Evolutionary conservation across 2,329 filamentous ascomycete species (phyloP), one percentile per base, ranked within the genome.

Genomic region (Massarina eburnea): DNA sequence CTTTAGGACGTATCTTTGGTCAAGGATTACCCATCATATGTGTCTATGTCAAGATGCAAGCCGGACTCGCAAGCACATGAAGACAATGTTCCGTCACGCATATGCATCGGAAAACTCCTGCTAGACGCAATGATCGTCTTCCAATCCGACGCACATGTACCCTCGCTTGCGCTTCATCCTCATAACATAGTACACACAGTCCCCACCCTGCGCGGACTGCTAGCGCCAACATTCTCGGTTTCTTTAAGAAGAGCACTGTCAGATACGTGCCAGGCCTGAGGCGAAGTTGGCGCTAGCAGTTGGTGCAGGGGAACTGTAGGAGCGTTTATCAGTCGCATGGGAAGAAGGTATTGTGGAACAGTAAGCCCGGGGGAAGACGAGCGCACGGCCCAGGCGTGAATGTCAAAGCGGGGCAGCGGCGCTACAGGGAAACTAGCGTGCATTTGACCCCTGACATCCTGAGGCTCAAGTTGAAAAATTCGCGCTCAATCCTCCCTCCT

Each of bases 141-240:
- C 18, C 35, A n/a, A 17, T 22, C 24, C 26, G 24, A 14, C 12
- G 38, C 24, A n/a, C 17, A 21, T 12, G 20, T 8, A n/a, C 8
- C 12, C 17, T 40, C 38, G 38, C 39, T 34, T 41, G 39, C 39
- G 29, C 27, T 33, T 41, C 39, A 4, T 29, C 38, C 38, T 40
- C 17, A 32, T 8, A 39, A n/a, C n/a, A n/a, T n/a, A n/a, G n/a
- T n/a, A n/a, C n/a, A n/a, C n/a, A n/a, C n/a, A n/a, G n/a, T n/a
- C n/a, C n/a, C n/a, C n/a, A n/a, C n/a, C n/a, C n/a, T n/a, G n/a
- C n/a, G n/a, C n/a, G n/a, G n/a, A n/a, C n/a, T n/a, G n/a, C n/a
- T n/a, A n/a, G n/a, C n/a, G n/a, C n/a, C n/a, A n/a, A n/a, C n/a
- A n/a, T n/a, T n/a, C n/a, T n/a, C n/a, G n/a, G n/a, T n/a, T n/a